Evolutionary conservation across 2,329 filamentous ascomycete species (phyloP).

Genomic region (Colletotrichum costaricense): DNA sequence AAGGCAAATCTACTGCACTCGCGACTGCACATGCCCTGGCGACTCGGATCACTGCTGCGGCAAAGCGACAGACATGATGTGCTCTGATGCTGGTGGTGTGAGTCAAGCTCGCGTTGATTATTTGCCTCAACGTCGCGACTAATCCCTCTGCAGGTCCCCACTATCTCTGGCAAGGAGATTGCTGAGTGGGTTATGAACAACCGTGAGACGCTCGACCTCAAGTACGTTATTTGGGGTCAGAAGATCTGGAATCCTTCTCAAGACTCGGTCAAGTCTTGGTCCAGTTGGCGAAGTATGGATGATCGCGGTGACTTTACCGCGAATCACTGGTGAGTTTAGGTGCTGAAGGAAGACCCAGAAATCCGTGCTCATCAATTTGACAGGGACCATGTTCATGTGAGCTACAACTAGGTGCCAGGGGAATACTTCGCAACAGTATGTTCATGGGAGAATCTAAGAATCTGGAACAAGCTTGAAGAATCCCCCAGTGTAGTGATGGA

Average conservation of each 20-base stretch:
- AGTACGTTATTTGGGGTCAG: slow-evolving; percentile 63
- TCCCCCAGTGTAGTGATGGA: too few species aligned
- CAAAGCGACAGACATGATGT: slow-evolving; percentile 52
- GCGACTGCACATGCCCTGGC: slow-evolving; percentile 46
- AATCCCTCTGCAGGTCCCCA: slow-evolving; percentile 42
- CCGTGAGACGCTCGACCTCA: slow-evolving; percentile 51
- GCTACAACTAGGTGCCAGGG: slow-evolving; percentile 37
- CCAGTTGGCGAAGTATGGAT: slow-evolving; percentile 55
- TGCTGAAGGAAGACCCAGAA: accelerated
- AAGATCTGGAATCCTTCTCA: slow-evolving; percentile 55
- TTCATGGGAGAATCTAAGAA: not conserved
- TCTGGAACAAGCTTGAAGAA: too few species aligned
- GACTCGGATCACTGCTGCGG: slow-evolving; percentile 52
- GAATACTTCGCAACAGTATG: not conserved
- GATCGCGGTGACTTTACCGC: slow-evolving; percentile 52
- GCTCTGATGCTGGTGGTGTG: slow-evolving; percentile 50
- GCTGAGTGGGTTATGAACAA: slow-evolving; percentile 63
- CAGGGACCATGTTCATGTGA: slow-evolving; percentile 41
- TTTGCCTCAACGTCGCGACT: not conserved
- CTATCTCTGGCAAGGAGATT: slow-evolving; percentile 53
- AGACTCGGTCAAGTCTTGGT: slow-evolving; percentile 52
- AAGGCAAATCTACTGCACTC: slow-evolving; percentile 47
- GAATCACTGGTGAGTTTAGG: slow-evolving; percentile 54
- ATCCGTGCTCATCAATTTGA: not conserved
- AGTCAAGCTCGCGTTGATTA: slow-evolving; percentile 35